Evolutionary conservation across 2,329 filamentous ascomycete genomes (phyloP), one percentile per base, ranked within the genome.

Genomic region (Chrysoporthe austroafricana): DNA sequence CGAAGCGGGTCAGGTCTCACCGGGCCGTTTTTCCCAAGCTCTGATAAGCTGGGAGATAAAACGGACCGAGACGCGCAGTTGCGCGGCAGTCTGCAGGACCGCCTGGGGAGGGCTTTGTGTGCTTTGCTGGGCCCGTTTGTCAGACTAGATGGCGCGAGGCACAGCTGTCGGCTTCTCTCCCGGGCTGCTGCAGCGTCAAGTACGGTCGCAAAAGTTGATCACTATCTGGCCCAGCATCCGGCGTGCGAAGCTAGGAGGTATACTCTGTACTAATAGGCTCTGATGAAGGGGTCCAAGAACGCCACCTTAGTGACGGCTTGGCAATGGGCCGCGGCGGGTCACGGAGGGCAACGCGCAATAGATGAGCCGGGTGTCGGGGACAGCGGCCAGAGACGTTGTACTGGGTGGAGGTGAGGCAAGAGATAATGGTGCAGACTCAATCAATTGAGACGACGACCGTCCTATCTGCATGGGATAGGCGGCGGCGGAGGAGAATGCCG

Each of bases 1-100:
- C 76, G 62, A 60, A 42, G 65, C 74, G 76, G 76, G 73, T 77
- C 74, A 68, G 71, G 76, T 77, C 72, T 74, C 76, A 77, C 77
- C 73, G 72, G 72, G 26, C 26, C 26, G 26, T 26, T 70, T 72
- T 71, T 73, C 71, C 74, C 72, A 71, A 73, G 67, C 65, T 62
- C 26, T 61, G 58, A 34, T 18, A 52, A 54, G 46, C 63, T 50
- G 54, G 56, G 59, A 61, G 66, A 66, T 64, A 32, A 43, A 62
- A 62, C 61, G 64, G 50, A 66, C 60, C 46, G 61, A 62, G 56
- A 65, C 52, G 65, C 63, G 66, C 50, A 62, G 64, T 63, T 63
- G 66, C 46, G 56, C 62, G 67, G 63, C 57, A 67, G 59, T 60
- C 54, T 44, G 66, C 64, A 60, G 42, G 32, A 43, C 44, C 62